These are phyloP conservation scores for Fonsecaea pugnacius DNA, from an alignment of 2,329 filamentous ascomycete species.

Conservation along the genomic window DNA sequence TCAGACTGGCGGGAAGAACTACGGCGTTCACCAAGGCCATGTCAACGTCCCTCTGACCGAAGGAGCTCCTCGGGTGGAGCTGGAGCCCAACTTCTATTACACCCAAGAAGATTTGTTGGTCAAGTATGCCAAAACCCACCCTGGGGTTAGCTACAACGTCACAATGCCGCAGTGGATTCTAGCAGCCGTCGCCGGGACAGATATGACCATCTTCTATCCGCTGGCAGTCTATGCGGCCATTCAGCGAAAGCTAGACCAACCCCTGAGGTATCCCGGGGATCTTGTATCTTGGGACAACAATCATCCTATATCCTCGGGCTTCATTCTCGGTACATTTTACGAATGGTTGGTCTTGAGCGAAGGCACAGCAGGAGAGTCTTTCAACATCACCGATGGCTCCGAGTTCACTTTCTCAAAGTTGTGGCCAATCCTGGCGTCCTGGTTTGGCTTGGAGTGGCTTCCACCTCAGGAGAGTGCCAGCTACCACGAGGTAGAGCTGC, in stretches of 20 bases:
- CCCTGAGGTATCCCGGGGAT: slow-evolving; percentile 23
- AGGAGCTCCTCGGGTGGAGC: slow-evolving; percentile 48
- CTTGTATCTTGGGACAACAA: slow-evolving; percentile 24
- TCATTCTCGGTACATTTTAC: slow-evolving; percentile 29
- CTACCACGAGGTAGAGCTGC: slow-evolving; percentile 23
- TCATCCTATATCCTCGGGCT: slow-evolving; percentile 20
- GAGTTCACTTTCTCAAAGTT: slow-evolving; percentile 38
- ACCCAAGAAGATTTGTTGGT: slow-evolving; percentile 56
- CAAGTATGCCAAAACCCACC: slow-evolving; percentile 45
- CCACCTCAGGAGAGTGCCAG: slow-evolving; percentile 7
- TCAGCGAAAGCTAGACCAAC: slow-evolving; percentile 20
- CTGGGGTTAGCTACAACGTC: slow-evolving; percentile 51
- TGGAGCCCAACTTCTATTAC: slow-evolving; percentile 61
- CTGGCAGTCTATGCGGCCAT: slow-evolving; percentile 25
- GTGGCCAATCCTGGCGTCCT: slow-evolving; percentile 39
- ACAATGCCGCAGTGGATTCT: slow-evolving; percentile 55
- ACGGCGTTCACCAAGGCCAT: slow-evolving; percentile 56
- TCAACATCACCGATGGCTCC: slow-evolving; percentile 40
- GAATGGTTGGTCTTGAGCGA: slow-evolving; percentile 41
- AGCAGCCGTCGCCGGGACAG: slow-evolving; percentile 39
- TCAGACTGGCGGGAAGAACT: slow-evolving; percentile 59
- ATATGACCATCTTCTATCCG: slow-evolving; percentile 30
- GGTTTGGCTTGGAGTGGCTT: slow-evolving; percentile 38
- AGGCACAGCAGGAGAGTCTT: slow-evolving; percentile 37
- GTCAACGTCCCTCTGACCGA: slow-evolving; percentile 51